Percentiles rank a stretch among this genome's conserved stretches.
Evolutionary conservation across 192 early-diverging fungal species (phyloP).

Genomic region (Backusella luteola): DNA sequence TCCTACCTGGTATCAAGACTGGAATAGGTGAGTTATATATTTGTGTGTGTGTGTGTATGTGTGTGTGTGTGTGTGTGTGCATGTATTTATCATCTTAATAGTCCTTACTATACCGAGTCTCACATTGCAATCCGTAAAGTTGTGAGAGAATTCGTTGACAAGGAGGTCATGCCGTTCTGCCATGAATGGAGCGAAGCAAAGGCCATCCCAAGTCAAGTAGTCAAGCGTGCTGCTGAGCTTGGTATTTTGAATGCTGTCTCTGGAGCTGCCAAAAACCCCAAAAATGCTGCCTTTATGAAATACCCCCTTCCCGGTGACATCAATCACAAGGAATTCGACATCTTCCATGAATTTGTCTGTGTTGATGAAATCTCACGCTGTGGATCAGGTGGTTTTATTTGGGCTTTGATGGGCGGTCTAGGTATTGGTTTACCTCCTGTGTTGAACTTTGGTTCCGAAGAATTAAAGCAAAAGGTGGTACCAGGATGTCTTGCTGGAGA

Average conservation of each 20-base stretch:
- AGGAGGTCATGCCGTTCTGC: slow-evolving; percentile 70
- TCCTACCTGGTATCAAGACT: slow-evolving; percentile 67
- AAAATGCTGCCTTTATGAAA: slow-evolving; percentile 22
- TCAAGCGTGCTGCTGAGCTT: slow-evolving; percentile 62
- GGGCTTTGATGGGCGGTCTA: slow-evolving; percentile 73
- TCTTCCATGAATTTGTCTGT: slow-evolving; percentile 75
- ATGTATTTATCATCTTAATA: slow-evolving; percentile 14
- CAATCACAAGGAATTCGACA: slow-evolving; percentile 54
- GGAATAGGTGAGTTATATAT: slow-evolving; percentile 23
- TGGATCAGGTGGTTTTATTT: slow-evolving; percentile 76
- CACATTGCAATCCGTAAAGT: slow-evolving; percentile 60
- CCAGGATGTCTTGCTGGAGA: slow-evolving; percentile 59
- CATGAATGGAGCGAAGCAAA: slow-evolving; percentile 82
- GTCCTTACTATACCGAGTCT: slow-evolving; percentile 77
- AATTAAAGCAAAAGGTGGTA: slow-evolving; percentile 62
- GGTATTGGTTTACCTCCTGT: slow-evolving; percentile 61
- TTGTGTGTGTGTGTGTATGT: no score
- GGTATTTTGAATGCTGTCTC: slow-evolving; percentile 67
- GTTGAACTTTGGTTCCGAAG: slow-evolving; percentile 64
- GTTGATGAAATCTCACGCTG: slow-evolving; percentile 77
- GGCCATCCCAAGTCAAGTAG: slow-evolving; percentile 62
- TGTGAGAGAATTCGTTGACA: slow-evolving; percentile 69
- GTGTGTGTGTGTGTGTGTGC: background rate
- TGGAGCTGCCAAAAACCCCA: slow-evolving; percentile 41
- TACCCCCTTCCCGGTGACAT: slow-evolving; percentile 47